Evolutionary conservation across 2,329 filamentous ascomycete genomes (phyloP).

Genomic region (Colletotrichum siamense): DNA sequence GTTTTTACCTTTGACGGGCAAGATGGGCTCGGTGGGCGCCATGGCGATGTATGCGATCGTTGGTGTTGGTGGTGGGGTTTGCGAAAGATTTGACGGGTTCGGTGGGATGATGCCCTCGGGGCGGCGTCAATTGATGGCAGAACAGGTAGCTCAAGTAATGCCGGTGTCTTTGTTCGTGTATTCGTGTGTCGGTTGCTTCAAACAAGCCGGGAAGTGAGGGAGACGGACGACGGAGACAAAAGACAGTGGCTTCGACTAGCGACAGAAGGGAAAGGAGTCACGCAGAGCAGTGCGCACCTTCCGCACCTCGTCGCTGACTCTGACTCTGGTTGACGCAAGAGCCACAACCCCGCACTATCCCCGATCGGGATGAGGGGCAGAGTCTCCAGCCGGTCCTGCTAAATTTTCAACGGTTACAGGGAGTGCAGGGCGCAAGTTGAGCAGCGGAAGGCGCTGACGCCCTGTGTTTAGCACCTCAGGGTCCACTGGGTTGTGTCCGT

Average conservation of each 20-base stretch:
- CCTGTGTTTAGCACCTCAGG: neutral
- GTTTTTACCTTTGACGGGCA: constrained; percentile 75
- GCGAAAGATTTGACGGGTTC: neutral
- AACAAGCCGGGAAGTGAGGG: neutral
- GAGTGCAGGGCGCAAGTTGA: neutral
- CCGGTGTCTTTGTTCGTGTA: neutral
- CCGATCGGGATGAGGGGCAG: constrained; percentile 22
- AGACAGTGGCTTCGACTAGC: neutral
- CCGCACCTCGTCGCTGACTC: neutral
- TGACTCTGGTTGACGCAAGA: neutral
- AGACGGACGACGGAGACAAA: neutral
- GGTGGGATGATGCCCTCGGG: neutral
- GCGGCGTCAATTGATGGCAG: neutral
- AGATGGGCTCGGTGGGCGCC: constrained; percentile 45
- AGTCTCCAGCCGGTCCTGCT: neutral
- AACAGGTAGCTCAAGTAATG: neutral
- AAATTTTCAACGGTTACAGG: neutral
- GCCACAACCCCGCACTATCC: constrained; percentile 25
- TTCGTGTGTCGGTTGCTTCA: neutral
- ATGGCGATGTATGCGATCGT: neutral
- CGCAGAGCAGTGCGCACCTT: neutral
- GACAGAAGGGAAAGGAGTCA: neutral
- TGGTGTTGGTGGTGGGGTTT: neutral
- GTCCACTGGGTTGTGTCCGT: neutral
- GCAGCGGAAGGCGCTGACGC: neutral